phyloP scores from a whole-genome alignment of 73 alveolate species.

The Blepharisma stoltei region DNA sequence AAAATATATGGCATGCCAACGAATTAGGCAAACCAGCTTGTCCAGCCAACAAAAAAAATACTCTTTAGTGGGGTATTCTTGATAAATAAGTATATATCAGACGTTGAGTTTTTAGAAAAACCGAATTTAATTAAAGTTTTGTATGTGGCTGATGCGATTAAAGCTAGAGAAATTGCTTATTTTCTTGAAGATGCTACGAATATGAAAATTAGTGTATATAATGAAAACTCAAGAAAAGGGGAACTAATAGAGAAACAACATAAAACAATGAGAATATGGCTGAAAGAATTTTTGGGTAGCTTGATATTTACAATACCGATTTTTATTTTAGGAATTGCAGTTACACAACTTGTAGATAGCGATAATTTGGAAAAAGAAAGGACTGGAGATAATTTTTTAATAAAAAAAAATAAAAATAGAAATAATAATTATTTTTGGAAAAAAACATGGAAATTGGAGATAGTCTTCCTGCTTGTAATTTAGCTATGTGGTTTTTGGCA shows the following conservation, averaged over 20 bases:
- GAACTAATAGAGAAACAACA: not conserved
- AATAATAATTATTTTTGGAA: too few species aligned
- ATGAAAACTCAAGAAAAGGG: not conserved
- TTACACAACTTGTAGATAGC: constrained; percentile 1
- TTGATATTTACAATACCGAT: constrained; percentile 16
- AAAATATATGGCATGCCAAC: too few species aligned
- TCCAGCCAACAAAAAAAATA: too few species aligned
- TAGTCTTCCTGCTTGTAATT: constrained; percentile 1
- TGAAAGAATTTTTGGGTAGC: constrained; percentile 9
- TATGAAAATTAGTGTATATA: not conserved
- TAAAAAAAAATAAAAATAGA: too few species aligned
- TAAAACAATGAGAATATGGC: not conserved
- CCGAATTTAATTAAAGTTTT: not conserved
- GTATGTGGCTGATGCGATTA: not conserved
- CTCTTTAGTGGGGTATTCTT: not conserved
- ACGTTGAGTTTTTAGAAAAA: not conserved
- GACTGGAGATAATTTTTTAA: too few species aligned
- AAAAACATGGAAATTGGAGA: too few species aligned
- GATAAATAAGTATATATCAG: not conserved
- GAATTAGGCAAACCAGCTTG: too few species aligned
- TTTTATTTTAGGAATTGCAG: not conserved
- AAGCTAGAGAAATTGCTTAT: not conserved
- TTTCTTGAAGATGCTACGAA: not conserved
- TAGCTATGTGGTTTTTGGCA: not conserved
- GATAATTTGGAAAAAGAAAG: not conserved